A percentile compares a stretch with the other conserved stretches of the same genome.
These are phyloP conservation scores for Tephrocybe sp. DNA, from an alignment of 768 basidiomycete species.

Conservation along the genomic window DNA sequence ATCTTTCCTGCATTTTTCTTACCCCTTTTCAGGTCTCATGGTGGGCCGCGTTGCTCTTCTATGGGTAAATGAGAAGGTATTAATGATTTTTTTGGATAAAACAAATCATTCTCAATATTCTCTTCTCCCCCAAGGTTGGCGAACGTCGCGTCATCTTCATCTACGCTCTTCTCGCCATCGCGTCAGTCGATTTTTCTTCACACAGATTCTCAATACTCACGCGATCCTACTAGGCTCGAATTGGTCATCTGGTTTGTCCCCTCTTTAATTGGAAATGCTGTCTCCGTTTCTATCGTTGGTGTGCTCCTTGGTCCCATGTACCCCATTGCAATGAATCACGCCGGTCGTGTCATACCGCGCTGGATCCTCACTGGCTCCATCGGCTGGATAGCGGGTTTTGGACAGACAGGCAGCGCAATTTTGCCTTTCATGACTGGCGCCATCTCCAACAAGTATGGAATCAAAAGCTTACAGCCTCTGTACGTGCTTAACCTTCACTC, in stretches of 20 bases:
- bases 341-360: slow-evolving; percentile 65
- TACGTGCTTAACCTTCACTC: slow-evolving; percentile 29
- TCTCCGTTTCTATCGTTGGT: slow-evolving; percentile 66
- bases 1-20: neutral
- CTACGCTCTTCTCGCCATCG: slow-evolving; percentile 51
- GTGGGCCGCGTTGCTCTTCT: slow-evolving; percentile 54
- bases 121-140: slow-evolving; percentile 38
- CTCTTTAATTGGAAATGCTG: slow-evolving; percentile 61
- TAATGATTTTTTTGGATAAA: too few relatives aligned
- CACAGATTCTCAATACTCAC: neutral
- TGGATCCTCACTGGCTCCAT: slow-evolving; percentile 67
- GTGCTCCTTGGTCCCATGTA: slow-evolving; percentile 76
- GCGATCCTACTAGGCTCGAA: slow-evolving; percentile 45
- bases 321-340: slow-evolving; percentile 71
- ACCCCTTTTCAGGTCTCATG: slow-evolving; percentile 45
- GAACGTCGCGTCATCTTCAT: slow-evolving; percentile 54
- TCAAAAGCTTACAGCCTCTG: slow-evolving; percentile 63
- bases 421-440: slow-evolving; percentile 75
- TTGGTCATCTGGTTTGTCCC: slow-evolving; percentile 70
- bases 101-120: too few relatives aligned
- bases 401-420: slow-evolving; percentile 71
- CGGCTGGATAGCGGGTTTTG: slow-evolving; percentile 69
- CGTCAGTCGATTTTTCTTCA: slow-evolving; percentile 28
- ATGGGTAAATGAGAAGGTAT: slow-evolving; percentile 56
- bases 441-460: slow-evolving; percentile 62